Evolutionary conservation across 1,139 yeast species (phyloP), one percentile per base, ranked within the genome.

Genomic region (Hyphopichia fennica): DNA sequence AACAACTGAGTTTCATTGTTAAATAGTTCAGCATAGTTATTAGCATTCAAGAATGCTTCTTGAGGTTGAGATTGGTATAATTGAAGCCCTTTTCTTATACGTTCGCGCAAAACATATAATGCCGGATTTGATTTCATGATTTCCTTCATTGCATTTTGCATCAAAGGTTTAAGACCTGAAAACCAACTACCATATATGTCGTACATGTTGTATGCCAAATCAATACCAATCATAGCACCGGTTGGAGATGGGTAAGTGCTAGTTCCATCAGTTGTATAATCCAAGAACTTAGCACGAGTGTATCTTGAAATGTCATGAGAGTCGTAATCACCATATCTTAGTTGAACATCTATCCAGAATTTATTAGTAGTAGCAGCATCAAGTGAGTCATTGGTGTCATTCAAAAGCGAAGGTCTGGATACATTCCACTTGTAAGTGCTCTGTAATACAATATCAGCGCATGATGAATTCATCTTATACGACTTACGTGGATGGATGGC

Each of bases 141-240:
- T 42, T 95, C 95, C 48, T 81, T 79, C 96, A 95, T 84, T 15
- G 98, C 96, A 57, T 85, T 89, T 57, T 87, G 96, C 69, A 93
- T 73, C 56, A 95, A 71, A 4, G 91, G 89, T 60, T 95, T 95
- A 62, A 93, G 69, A 1, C 98, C 98, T 3, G 95, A 93, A 68
- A 93, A 87, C 98, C 99, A 95, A 55, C 89, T 90, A 29, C 99
- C 99, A 63, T 89, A 95, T 0, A 96, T 93, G 62, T 90, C 97
- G 58, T 88, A 90, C 85, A 90, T 87, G 62, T 93, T 93, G 62
- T 95, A 95, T 0, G 99, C 96, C 53, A 95, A 72, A 64, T 95
- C 99, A 50, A 95, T 78, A 23, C 95, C 96, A 40, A 95, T 77
- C 75, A 93, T 81, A 4, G 88, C 75, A 48, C 99, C 99, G 0